Conservation (phyloP, 208 protist species). For the Trichomonas gallinae region DNA sequence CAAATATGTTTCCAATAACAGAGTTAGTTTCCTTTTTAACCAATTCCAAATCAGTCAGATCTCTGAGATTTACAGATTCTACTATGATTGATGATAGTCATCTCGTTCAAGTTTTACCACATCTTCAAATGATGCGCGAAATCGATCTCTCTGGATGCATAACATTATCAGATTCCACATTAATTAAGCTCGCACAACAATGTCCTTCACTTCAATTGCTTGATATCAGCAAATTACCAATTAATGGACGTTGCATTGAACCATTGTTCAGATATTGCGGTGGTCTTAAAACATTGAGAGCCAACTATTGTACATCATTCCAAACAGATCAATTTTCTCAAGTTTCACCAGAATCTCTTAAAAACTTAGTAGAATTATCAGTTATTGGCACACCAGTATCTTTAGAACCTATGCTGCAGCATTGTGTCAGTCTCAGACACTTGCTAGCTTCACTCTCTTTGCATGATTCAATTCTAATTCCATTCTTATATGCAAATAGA, state of each 20-base stretch:
- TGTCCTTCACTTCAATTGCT: slow-evolving; percentile 9
- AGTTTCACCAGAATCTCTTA: neutral
- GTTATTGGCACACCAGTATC: neutral
- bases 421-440: neutral
- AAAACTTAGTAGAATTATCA: neutral
- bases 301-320: neutral
- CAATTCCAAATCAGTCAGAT: neutral
- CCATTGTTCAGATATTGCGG: neutral
- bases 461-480: neutral
- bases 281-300: neutral
- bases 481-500: neutral
- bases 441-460: neutral
- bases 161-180: neutral
- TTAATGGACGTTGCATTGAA: neutral
- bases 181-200: neutral
- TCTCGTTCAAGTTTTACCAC: neutral
- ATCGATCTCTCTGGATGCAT: neutral
- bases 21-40: neutral
- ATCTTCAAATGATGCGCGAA: slow-evolving; percentile 21
- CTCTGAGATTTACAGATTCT: neutral
- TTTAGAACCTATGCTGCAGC: neutral
- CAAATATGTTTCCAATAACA: neutral
- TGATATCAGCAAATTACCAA: neutral
- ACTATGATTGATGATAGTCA: slow-evolving; percentile 2
- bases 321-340: neutral